phyloP scores from a whole-genome alignment of 1,284 basidiomycete genomes.

The Entoloma clypeatum region DNA sequence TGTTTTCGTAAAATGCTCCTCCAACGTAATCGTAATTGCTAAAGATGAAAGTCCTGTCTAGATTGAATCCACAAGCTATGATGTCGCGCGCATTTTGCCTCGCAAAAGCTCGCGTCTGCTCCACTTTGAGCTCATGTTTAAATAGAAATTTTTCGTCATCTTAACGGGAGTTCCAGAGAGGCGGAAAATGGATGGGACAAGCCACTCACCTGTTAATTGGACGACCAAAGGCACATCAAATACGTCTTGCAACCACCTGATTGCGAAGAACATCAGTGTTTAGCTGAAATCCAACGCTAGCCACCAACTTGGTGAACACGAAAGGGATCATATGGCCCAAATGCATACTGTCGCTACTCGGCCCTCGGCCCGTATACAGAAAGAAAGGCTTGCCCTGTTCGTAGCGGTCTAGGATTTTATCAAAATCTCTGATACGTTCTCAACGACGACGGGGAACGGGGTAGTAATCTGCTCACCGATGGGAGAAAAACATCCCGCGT shows the following conservation, averaged over 20 bases:
- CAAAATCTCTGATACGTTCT: conserved; percentile 90
- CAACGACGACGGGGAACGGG: too few relatives aligned
- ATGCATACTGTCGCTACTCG: conserved; percentile 97
- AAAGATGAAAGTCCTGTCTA: conserved; percentile 97
- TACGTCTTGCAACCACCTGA: conserved; percentile 93
- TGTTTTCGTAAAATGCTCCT: conserved; percentile 92
- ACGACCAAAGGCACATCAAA: conserved; percentile 94
- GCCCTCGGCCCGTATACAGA: conserved; percentile 96
- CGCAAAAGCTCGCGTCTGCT: conserved; percentile 85
- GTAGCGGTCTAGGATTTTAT: conserved; percentile 91
- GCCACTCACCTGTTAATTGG: conserved; percentile 76
- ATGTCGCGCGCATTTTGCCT: conserved; percentile 91
- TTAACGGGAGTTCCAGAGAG: conserved; percentile 25
- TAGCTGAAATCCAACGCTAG: background rate
- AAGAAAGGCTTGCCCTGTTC: conserved; percentile 98
- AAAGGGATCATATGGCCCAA: conserved; percentile 98
- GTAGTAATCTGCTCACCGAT: too few relatives aligned
- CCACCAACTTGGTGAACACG: conserved; percentile 87
- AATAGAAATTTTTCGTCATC: conserved; percentile 99
- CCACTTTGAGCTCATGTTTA: conserved; percentile 89
- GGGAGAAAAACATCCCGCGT: conserved; percentile 96
- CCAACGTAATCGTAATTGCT: conserved; percentile 89
- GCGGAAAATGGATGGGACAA: conserved; percentile 23
- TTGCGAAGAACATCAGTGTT: conserved; percentile 5
- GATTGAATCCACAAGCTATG: conserved; percentile 93